Conservation (phyloP, 331 rosid species). For the Acacia concinna region DNA sequence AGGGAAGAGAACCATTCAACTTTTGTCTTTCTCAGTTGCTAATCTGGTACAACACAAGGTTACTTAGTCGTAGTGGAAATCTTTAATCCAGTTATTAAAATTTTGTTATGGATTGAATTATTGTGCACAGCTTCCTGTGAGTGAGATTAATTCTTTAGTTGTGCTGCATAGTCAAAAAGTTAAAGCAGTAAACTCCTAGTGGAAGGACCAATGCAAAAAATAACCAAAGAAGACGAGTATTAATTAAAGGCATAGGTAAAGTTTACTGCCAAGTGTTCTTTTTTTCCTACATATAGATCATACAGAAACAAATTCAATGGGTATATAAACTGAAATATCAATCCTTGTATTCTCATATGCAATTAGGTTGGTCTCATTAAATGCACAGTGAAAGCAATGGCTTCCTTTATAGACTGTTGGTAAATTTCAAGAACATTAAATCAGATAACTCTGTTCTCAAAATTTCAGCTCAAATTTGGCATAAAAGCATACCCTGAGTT, state of each 20-base stretch:
- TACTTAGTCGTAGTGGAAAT: neutral
- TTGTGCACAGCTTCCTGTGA: neutral
- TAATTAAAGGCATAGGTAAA: neutral
- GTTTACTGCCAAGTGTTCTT: neutral
- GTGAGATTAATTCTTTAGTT: constrained; percentile 2
- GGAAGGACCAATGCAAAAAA: neutral
- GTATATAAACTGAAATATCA: constrained; percentile 19
- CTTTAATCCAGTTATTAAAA: neutral
- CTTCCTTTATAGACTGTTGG: neutral
- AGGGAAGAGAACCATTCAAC: neutral
- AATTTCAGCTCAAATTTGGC: constrained; percentile 29
- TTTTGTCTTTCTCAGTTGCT: neutral
- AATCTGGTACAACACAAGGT: neutral
- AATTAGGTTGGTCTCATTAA: neutral
- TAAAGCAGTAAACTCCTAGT: neutral
- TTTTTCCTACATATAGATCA: neutral
- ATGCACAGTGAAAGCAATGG: constrained; percentile 21
- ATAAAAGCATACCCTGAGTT: constrained; percentile 70
- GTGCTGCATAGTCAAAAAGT: constrained; percentile 5
- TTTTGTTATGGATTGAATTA: neutral
- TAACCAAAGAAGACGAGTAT: neutral
- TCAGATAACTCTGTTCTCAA: constrained; percentile 14
- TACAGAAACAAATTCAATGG: constrained; percentile 12
- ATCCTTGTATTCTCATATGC: constrained; percentile 1
- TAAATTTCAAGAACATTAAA: constrained; percentile 19